Evolutionary conservation across 352 stramenopile genomes (phyloP).

Genomic region (Elongisporangium undulatum): DNA sequence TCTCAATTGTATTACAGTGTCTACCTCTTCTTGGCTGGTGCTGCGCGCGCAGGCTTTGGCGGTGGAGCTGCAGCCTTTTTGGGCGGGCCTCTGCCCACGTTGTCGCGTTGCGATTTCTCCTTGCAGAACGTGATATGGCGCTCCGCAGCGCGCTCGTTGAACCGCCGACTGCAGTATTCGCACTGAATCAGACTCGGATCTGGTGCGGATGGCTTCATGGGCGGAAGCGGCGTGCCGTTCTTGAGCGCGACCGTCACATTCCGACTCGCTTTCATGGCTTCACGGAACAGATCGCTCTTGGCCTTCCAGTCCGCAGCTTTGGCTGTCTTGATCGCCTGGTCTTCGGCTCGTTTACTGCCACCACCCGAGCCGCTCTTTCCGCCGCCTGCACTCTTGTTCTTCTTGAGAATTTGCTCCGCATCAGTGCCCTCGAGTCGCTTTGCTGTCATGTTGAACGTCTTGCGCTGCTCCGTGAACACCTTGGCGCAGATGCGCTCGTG

Average conservation of each 20-base stretch:
- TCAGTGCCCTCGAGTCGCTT: constrained; percentile 71
- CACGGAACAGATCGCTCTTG: constrained; percentile 81
- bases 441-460: constrained; percentile 84
- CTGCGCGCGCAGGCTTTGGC: constrained; percentile 27
- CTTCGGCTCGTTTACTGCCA: constrained; percentile 11
- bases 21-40: constrained; percentile 44
- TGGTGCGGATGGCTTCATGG: constrained; percentile 50
- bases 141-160: constrained; percentile 91
- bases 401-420: constrained; percentile 51
- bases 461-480: constrained; percentile 78
- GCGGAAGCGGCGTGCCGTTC: constrained; percentile 55
- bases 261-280: constrained; percentile 84
- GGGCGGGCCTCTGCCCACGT: constrained; percentile 22
- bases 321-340: constrained; percentile 57
- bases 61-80: constrained; percentile 30
- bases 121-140: constrained; percentile 91
- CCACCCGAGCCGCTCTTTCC: constrained; percentile 11
- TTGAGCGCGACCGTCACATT: constrained; percentile 63
- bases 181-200: constrained; percentile 88
- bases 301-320: constrained; percentile 75
- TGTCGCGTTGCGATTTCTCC: constrained; percentile 70
- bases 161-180: constrained; percentile 87
- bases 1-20: background rate
- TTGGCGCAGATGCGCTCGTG: constrained; percentile 87
- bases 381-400: constrained; percentile 15